Evolutionary conservation across 805 yeast genomes (phyloP).

Genomic region (Candida wancherniae): DNA sequence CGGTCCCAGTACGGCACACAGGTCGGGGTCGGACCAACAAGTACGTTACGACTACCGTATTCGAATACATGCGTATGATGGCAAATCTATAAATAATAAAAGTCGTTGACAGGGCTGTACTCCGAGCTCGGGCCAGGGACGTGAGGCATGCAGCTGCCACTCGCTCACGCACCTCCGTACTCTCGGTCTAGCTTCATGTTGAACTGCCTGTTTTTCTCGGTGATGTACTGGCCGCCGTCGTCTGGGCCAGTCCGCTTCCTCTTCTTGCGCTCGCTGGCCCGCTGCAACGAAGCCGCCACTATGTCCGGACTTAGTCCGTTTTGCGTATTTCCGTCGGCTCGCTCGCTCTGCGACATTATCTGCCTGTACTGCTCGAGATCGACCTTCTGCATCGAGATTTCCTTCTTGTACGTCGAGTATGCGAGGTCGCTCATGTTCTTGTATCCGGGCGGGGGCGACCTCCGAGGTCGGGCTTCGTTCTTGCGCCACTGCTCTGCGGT

Average conservation of each 20-base stretch:
- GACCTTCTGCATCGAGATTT: constrained; percentile 32
- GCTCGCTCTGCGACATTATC: not conserved
- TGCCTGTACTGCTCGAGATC: constrained; percentile 39
- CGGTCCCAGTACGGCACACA: too few species aligned
- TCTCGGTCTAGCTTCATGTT: constrained; percentile 51
- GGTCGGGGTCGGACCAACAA: too few species aligned
- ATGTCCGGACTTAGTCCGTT: constrained; percentile 11
- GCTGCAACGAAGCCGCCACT: constrained; percentile 30
- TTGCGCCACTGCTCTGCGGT: constrained; percentile 61
- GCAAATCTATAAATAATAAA: too few species aligned
- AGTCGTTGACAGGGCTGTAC: too few species aligned
- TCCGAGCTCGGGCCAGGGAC: too few species aligned
- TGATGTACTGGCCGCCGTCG: constrained; percentile 45
- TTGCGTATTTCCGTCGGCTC: not conserved
- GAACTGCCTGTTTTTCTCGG: constrained; percentile 69
- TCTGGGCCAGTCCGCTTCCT: constrained; percentile 35
- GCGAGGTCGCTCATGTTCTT: constrained; percentile 55
- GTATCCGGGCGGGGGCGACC: constrained; percentile 35
- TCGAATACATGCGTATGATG: too few species aligned
- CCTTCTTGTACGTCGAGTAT: constrained; percentile 54
- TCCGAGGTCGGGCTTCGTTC: constrained; percentile 16
- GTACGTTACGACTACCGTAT: too few species aligned
- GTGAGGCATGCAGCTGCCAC: not conserved
- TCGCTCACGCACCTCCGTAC: constrained; percentile 7
- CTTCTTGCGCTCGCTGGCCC: constrained; percentile 30